These are phyloP conservation scores for Chlamydomonas eustigma DNA, from an alignment of 139 green algal genomes.

Conservation along the genomic window DNA sequence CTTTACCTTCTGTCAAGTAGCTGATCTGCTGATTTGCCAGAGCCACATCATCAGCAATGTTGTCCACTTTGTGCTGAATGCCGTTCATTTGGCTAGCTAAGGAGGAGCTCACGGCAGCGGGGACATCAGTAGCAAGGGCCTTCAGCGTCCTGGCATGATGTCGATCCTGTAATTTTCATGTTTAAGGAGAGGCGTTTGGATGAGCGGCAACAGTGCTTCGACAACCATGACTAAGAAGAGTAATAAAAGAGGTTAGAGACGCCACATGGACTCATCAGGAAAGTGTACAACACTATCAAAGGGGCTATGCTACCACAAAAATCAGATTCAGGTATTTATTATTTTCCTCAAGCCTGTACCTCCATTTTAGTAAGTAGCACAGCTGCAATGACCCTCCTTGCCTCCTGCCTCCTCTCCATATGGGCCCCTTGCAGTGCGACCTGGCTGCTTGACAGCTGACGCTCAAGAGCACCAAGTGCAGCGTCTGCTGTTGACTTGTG, in stretches of 20 bases:
- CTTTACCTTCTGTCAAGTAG: neutral
- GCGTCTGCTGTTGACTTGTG: neutral
- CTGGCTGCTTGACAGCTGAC: neutral
- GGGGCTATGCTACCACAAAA: no score
- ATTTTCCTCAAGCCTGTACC: no score
- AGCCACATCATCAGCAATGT: slow-evolving; percentile 1
- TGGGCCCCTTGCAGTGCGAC: neutral
- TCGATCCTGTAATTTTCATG: slow-evolving; percentile 4
- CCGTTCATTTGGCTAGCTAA: neutral
- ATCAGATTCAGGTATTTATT: no score
- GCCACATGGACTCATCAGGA: no score
- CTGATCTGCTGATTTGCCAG: neutral
- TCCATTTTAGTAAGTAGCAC: neutral
- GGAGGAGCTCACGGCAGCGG: neutral
- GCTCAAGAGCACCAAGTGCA: neutral
- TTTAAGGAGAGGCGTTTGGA: no score
- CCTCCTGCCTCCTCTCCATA: neutral
- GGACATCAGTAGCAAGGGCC: slow-evolving; percentile 2
- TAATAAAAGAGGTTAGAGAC: no score
- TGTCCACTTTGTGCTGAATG: neutral
- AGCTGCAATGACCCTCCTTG: neutral
- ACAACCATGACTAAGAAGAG: no score
- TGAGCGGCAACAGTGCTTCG: no score
- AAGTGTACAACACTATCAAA: no score
- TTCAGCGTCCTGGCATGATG: slow-evolving; percentile 1